These are phyloP conservation scores for Oryza meyeriana DNA, from an alignment of 176 grass and related monocot species.

Conservation along the genomic window DNA sequence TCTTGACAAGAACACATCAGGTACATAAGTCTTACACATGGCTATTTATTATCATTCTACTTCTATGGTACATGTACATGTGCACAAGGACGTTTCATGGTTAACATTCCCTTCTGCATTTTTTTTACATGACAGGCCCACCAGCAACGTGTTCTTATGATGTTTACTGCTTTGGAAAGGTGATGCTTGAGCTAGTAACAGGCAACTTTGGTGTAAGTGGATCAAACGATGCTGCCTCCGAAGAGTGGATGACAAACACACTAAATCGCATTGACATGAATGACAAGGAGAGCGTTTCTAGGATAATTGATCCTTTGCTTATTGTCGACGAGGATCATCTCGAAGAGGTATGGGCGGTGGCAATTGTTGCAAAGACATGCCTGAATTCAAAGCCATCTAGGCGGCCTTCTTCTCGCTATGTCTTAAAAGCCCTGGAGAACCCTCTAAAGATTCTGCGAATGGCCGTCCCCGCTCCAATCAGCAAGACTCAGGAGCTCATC, in stretches of 20 bases:
- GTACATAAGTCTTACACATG: conserved; percentile 32
- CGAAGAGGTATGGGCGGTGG: conserved; percentile 91
- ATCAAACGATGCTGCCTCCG: conserved; percentile 37
- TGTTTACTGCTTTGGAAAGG: conserved; percentile 90
- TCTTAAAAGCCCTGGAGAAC: conserved; percentile 74
- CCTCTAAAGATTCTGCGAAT: conserved; percentile 63
- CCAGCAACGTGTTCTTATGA: conserved; percentile 75
- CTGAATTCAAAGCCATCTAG: conserved; percentile 59
- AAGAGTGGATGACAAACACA: conserved; percentile 58
- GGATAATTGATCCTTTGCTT: conserved; percentile 64
- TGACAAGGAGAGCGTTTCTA: conserved; percentile 47
- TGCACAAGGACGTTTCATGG: not conserved
- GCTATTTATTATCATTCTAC: not conserved
- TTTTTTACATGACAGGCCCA: conserved; percentile 41
- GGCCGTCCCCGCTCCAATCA: conserved; percentile 28
- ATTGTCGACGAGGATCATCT: conserved; percentile 83
- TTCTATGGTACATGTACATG: not conserved
- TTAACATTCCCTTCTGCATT: not conserved
- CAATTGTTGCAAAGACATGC: conserved; percentile 80
- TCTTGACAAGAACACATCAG: conserved; percentile 60
- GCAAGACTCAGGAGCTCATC: conserved; percentile 53
- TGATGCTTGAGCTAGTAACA: conserved; percentile 79
- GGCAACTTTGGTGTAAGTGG: conserved; percentile 73
- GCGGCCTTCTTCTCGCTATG: conserved; percentile 60
- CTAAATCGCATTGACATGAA: conserved; percentile 42